Evolutionary conservation across 352 stramenopile genomes (phyloP).

Genomic region (Pythium sp.): DNA sequence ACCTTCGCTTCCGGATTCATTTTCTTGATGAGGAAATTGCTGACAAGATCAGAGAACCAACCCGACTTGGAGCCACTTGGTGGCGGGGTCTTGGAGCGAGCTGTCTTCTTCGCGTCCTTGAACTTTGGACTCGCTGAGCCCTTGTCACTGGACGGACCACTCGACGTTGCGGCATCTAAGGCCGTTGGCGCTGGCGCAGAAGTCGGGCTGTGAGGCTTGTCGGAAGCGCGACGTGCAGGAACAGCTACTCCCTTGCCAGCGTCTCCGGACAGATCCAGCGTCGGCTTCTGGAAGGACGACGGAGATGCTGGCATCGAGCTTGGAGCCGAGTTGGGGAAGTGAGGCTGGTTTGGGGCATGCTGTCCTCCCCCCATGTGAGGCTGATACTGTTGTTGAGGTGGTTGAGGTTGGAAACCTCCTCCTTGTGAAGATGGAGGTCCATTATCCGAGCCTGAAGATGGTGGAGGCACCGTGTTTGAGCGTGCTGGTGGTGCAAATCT

Average conservation of each 20-base stretch:
- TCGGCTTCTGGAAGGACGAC: conserved; percentile 35
- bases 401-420: background rate
- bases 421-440: conserved; percentile 7
- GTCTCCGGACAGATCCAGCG: conserved; percentile 42
- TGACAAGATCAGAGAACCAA: conserved; percentile 51
- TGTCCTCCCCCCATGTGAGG: conserved; percentile 14
- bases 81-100: conserved; percentile 76
- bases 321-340: conserved; percentile 19
- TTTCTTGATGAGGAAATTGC: conserved; percentile 59
- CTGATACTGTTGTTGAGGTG: conserved; percentile 27
- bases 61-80: conserved; percentile 63
- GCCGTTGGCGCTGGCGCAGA: background rate
- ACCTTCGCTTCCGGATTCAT: conserved; percentile 86
- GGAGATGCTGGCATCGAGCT: conserved; percentile 20
- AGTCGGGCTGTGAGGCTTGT: conserved; percentile 16
- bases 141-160: conserved; percentile 69
- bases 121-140: conserved; percentile 64
- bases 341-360: conserved; percentile 6
- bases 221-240: conserved; percentile 10
- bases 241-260: conserved; percentile 25
- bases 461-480: conserved; percentile 12
- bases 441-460: conserved; percentile 10
- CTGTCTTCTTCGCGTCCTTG: conserved; percentile 57
- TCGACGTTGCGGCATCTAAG: background rate
- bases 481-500: conserved; percentile 3